A percentile compares a stretch with the other conserved stretches of the same genome.
phyloP scores from a whole-genome alignment of 805 yeast species.

The Yarrowia sp. region DNA sequence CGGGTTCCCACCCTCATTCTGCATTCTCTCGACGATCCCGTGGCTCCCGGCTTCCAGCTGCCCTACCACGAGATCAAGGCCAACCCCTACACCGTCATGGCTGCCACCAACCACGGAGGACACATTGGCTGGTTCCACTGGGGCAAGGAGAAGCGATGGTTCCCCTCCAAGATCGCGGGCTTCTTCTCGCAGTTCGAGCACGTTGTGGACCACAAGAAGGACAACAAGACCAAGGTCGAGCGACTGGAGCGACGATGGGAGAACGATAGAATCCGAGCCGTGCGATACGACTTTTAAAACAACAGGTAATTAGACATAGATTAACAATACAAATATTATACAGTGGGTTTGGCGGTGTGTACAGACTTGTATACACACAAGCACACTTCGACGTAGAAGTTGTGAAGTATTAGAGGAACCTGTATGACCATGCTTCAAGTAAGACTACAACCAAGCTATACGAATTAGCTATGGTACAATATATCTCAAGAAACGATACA shows the following conservation, averaged over 20 bases:
- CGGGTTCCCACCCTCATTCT: slow-evolving; percentile 63
- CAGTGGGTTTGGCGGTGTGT: too few relatives aligned
- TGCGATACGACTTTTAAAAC: slow-evolving; percentile 15
- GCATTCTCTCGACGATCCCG: slow-evolving; percentile 74
- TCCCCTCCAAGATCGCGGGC: slow-evolving; percentile 49
- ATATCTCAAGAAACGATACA: too few relatives aligned
- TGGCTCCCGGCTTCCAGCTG: slow-evolving; percentile 52
- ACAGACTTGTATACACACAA: too few relatives aligned
- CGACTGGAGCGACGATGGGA: slow-evolving; percentile 30
- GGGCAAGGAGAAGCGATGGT: slow-evolving; percentile 63
- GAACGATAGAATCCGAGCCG: slow-evolving; percentile 28
- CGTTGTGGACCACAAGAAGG: slow-evolving; percentile 33
- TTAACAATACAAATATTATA: too few relatives aligned
- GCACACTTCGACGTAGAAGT: too few relatives aligned
- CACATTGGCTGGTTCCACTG: slow-evolving; percentile 76
- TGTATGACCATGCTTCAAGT: too few relatives aligned
- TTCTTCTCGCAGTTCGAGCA: slow-evolving; percentile 43
- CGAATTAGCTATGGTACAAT: too few relatives aligned
- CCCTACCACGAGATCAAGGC: slow-evolving; percentile 51
- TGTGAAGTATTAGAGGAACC: background rate
- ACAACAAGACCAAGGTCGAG: slow-evolving; percentile 26
- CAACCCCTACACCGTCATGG: slow-evolving; percentile 60
- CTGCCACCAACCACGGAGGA: slow-evolving; percentile 70
- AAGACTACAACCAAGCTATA: too few relatives aligned
- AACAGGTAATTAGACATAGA: background rate